These are phyloP conservation scores for Flagelloscypha sp. DNA, from an alignment of 768 basidiomycete species.

Conservation along the genomic window DNA sequence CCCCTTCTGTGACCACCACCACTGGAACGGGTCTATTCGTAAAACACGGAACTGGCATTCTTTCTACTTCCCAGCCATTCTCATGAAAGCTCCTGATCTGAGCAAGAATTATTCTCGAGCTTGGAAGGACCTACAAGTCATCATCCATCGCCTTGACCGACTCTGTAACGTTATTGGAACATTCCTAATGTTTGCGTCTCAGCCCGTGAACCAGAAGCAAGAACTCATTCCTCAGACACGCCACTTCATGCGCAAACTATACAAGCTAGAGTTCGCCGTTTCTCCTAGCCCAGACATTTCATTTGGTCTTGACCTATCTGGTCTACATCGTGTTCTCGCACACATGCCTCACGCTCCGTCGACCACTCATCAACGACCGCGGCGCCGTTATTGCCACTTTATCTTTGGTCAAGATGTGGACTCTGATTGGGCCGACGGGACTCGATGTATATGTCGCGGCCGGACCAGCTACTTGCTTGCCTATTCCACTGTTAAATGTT, in stretches of 20 bases:
- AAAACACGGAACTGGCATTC: constrained; percentile 82
- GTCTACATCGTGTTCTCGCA: constrained; percentile 74
- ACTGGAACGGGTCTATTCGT: constrained; percentile 81
- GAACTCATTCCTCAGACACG: constrained; percentile 78
- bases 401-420: constrained; percentile 73
- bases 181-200: constrained; percentile 67
- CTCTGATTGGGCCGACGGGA: constrained; percentile 63
- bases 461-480: constrained; percentile 50
- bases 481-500: constrained; percentile 61
- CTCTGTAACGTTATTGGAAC: constrained; percentile 69
- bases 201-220: constrained; percentile 60
- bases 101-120: constrained; percentile 72
- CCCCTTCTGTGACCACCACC: constrained; percentile 86
- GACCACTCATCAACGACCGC: constrained; percentile 47
- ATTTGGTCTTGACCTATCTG: constrained; percentile 75
- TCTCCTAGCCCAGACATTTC: constrained; percentile 75
- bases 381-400: constrained; percentile 49
- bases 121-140: constrained; percentile 72
- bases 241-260: constrained; percentile 87
- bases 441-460: constrained; percentile 76
- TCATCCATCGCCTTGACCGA: constrained; percentile 73
- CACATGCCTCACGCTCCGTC: constrained; percentile 43
- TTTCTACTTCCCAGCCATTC: constrained; percentile 65
- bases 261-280: constrained; percentile 84
- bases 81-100: constrained; percentile 68